Base-by-base conservation (phyloP, 371 early-diverging fungal genomes). In the Rhizomucor miehei region DNA sequence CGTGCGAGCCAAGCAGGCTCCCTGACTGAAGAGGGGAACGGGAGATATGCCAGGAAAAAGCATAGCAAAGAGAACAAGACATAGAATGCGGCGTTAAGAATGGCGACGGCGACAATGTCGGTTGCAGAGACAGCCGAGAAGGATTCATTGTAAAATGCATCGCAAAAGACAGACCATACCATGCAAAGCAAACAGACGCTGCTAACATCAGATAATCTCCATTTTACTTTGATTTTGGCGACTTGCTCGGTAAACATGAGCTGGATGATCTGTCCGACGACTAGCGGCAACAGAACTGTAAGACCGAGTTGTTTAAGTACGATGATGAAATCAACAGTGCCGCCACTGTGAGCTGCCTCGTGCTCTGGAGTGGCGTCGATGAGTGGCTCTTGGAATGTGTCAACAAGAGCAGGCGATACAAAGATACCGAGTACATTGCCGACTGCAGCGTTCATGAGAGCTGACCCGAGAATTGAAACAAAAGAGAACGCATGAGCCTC, bases 111-210 rank as follows among this genome's bases (percentile, higher is more conserved):
- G 44, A 81, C 63, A 23, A 82, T 67, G 40, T 77, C 79, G 0
- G 72, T 71, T 1, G 78, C 77, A 19, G 67, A 54, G 6, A 81
- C 75, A 3, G 67, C 59, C 11, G 67, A 55, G 20, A 72, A 78
- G 1, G 81, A 72, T 39, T 73, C 51, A 36, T 71, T 63, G 38
- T 69, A 36, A 44, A 88, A 81, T 6, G 85, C 82, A 57, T 88
- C 85, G 56, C 80, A 82, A 54, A 88, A 88, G 6, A 86, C 82
- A 23, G 77, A 74, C 82, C 83, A 88, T 17, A 88, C 86, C 25
- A 88, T 67, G 44, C 79, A 64, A 51, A 88, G 60, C 13, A 88
- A 69, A 53, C 80, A 63, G 16, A 69, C 43, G 37, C 71, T 71
- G 54, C 80, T 84, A 46, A 86, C 50, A n/a, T 76, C 75, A 0